These are phyloP conservation scores for Alternaria triticina DNA, from an alignment of 2,329 filamentous ascomycete species.

Conservation along the genomic window DNA sequence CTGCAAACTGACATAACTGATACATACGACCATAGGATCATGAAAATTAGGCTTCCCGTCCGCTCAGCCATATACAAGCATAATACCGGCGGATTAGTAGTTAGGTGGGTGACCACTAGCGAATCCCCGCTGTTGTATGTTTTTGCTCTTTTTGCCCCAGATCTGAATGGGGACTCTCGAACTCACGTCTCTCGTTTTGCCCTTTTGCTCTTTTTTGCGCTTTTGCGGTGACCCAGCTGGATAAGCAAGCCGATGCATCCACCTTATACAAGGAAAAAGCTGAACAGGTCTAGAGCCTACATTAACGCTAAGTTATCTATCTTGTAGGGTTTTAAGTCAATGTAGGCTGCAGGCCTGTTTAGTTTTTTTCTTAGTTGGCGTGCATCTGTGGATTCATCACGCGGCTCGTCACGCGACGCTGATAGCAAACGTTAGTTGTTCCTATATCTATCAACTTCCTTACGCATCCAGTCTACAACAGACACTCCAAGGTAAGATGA, in stretches of 20 bases:
- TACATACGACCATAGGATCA: background rate
- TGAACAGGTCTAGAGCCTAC: no score
- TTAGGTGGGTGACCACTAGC: background rate
- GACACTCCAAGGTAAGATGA: background rate
- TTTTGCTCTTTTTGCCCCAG: background rate
- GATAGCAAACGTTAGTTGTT: background rate
- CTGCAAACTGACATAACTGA: rapidly evolving
- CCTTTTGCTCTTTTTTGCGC: background rate
- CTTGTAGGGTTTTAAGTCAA: no score
- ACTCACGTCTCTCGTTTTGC: background rate
- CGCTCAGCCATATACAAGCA: background rate
- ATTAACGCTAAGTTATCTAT: no score
- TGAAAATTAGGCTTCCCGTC: background rate
- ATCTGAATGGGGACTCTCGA: background rate
- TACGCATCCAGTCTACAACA: background rate
- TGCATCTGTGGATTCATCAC: background rate
- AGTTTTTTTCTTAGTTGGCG: no score
- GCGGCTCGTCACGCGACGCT: background rate
- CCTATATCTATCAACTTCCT: background rate
- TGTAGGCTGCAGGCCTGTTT: no score
- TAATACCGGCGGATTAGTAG: background rate
- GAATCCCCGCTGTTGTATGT: background rate
- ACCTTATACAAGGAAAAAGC: no score
- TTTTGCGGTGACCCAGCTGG: background rate
- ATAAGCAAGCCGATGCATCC: background rate